A percentile compares a stretch with the other conserved stretches of the same genome.
phyloP scores from a whole-genome alignment of 2,329 filamentous ascomycete species.

The Byssochlamys sp. region DNA sequence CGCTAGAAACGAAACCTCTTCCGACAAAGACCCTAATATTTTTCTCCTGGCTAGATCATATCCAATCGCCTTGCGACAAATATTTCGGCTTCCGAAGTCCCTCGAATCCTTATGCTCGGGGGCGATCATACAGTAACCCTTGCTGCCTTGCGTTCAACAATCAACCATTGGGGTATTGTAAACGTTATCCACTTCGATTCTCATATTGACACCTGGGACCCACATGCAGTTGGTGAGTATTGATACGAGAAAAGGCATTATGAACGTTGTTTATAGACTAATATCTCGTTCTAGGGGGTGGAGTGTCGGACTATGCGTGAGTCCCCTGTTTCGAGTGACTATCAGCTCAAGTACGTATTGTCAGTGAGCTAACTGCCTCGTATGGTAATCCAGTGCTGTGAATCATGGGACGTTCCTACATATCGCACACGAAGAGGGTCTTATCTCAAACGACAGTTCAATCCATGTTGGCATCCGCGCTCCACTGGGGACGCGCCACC shows the following conservation, averaged over 20 bases:
- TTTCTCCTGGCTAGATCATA: neutral
- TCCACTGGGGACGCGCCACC: constrained; percentile 40
- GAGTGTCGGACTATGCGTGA: neutral
- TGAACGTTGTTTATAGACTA: neutral
- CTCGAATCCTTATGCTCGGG: constrained; percentile 40
- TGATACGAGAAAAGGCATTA: neutral
- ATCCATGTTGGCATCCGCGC: constrained; percentile 55
- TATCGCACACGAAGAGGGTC: constrained; percentile 52
- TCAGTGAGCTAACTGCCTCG: neutral
- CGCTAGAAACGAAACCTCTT: too few species aligned
- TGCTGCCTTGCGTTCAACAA: constrained; percentile 37
- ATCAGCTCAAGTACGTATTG: neutral
- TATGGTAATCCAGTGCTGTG: constrained; percentile 33
- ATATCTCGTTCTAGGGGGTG: neutral
- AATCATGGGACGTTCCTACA: constrained; percentile 56
- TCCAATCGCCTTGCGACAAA: constrained; percentile 33
- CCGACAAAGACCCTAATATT: constrained; percentile 2
- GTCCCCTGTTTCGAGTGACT: neutral
- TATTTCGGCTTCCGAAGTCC: constrained; percentile 33
- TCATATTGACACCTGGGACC: constrained; percentile 45
- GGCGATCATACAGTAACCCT: constrained; percentile 45
- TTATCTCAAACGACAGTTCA: constrained; percentile 47
- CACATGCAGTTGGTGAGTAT: constrained; percentile 39
- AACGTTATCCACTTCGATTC: constrained; percentile 45
- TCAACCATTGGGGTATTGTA: constrained; percentile 41